phyloP scores from a whole-genome alignment of 2,329 filamentous ascomycete genomes.

The Nigrospora oryzae region DNA sequence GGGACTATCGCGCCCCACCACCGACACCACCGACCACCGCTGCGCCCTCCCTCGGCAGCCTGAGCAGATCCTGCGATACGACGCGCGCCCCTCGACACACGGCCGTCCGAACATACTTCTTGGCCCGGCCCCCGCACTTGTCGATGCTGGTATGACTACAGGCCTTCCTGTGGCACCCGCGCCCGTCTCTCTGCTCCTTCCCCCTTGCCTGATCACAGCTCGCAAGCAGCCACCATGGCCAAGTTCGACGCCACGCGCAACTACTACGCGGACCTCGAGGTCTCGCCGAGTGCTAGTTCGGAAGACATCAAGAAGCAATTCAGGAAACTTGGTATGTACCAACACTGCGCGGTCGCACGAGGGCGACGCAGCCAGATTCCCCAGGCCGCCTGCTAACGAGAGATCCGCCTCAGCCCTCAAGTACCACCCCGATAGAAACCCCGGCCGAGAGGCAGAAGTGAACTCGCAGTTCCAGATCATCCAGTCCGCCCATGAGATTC shows the following conservation, averaged over 20 bases:
- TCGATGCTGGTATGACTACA: too few species aligned
- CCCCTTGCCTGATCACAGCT: background rate
- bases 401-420: slow-evolving; percentile 52
- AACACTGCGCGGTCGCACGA: background rate
- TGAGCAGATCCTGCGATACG: too few species aligned
- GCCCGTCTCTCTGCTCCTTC: too few species aligned
- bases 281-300: slow-evolving; percentile 57
- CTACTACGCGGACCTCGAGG: slow-evolving; percentile 78
- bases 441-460: slow-evolving; percentile 70
- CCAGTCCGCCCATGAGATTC: slow-evolving; percentile 74
- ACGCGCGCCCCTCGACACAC: too few species aligned
- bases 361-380: background rate
- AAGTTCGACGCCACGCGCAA: slow-evolving; percentile 62
- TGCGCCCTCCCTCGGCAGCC: too few species aligned
- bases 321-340: slow-evolving; percentile 61
- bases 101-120: too few species aligned
- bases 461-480: slow-evolving; percentile 80
- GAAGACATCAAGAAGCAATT: slow-evolving; percentile 82
- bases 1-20: too few species aligned
- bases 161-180: too few species aligned
- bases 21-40: too few species aligned
- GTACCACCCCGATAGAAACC: slow-evolving; percentile 85
- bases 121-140: too few species aligned
- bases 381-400: slow-evolving; percentile 13
- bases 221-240: slow-evolving; percentile 44